Percentiles rank a stretch among this genome's conserved stretches.
These are phyloP conservation scores for Boletus pseudopeckii DNA, from an alignment of 768 basidiomycete species.

Conservation along the genomic window DNA sequence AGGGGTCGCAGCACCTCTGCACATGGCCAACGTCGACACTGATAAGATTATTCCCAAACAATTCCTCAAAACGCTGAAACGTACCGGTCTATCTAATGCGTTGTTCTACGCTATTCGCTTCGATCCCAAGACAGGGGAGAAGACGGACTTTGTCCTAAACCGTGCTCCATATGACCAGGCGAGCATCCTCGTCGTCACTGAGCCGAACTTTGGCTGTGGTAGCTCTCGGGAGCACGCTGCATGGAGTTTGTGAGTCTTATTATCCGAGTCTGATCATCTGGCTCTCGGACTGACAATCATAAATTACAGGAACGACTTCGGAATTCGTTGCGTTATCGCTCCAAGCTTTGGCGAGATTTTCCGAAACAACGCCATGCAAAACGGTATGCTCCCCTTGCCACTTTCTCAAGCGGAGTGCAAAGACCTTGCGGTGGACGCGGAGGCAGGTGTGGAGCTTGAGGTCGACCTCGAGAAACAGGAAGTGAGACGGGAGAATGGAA, in stretches of 20 bases:
- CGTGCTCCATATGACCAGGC: constrained; percentile 70
- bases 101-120: constrained; percentile 81
- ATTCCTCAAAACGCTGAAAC: constrained; percentile 88
- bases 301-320: constrained; percentile 71
- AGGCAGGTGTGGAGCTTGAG: constrained; percentile 70
- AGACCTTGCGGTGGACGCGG: constrained; percentile 72
- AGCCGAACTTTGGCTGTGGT: constrained; percentile 88
- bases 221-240: constrained; percentile 91
- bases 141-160: constrained; percentile 85
- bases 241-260: constrained; percentile 67
- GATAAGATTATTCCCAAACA: constrained; percentile 95
- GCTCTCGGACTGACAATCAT: neutral
- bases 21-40: constrained; percentile 85
- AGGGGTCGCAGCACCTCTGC: constrained; percentile 76
- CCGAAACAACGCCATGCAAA: constrained; percentile 87
- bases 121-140: constrained; percentile 71
- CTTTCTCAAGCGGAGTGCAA: constrained; percentile 70
- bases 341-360: constrained; percentile 92
- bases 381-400: constrained; percentile 82
- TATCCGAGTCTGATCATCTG: neutral
- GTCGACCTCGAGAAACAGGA: constrained; percentile 83
- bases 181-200: constrained; percentile 79
- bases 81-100: constrained; percentile 81
- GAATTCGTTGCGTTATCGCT: constrained; percentile 83
- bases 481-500: constrained; percentile 71